These are phyloP conservation scores for Deinandra increscens DNA, from an alignment of 129 eudicot species.

Conservation along the genomic window DNA sequence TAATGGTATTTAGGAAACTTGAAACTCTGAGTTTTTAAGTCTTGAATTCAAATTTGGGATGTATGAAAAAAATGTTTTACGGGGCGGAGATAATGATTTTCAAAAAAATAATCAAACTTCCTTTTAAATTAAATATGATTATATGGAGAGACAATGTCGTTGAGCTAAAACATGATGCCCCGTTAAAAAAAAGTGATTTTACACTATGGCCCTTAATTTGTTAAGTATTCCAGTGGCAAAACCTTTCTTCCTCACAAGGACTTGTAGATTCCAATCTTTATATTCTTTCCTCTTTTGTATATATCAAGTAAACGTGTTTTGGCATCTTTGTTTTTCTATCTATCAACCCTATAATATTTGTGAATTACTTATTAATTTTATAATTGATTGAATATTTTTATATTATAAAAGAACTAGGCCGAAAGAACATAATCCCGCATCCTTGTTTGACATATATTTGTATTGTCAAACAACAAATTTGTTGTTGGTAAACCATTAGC, in stretches of 20 bases:
- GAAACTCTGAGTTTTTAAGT: too few species aligned
- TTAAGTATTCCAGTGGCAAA: conserved; percentile 20
- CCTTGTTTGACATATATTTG: neutral
- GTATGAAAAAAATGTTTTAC: too few species aligned
- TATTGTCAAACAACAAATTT: too few species aligned
- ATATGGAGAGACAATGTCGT: too few species aligned
- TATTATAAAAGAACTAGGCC: neutral
- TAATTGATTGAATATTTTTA: neutral
- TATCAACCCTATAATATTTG: neutral
- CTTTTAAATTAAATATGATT: too few species aligned
- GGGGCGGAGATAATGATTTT: too few species aligned
- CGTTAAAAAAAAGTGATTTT: too few species aligned
- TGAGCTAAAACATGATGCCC: too few species aligned
- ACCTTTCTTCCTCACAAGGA: neutral
- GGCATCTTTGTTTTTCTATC: neutral
- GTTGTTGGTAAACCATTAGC: too few species aligned
- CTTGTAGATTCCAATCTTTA: conserved; percentile 7
- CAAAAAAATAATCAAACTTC: too few species aligned
- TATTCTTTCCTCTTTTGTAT: neutral
- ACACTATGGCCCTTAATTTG: conserved; percentile 11
- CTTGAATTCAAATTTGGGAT: too few species aligned
- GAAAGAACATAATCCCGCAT: neutral
- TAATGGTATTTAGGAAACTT: too few species aligned
- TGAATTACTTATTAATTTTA: neutral
- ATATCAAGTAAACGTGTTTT: neutral